These are phyloP conservation scores for Suillus discolor DNA, from an alignment of 768 basidiomycete species.

Conservation along the genomic window DNA sequence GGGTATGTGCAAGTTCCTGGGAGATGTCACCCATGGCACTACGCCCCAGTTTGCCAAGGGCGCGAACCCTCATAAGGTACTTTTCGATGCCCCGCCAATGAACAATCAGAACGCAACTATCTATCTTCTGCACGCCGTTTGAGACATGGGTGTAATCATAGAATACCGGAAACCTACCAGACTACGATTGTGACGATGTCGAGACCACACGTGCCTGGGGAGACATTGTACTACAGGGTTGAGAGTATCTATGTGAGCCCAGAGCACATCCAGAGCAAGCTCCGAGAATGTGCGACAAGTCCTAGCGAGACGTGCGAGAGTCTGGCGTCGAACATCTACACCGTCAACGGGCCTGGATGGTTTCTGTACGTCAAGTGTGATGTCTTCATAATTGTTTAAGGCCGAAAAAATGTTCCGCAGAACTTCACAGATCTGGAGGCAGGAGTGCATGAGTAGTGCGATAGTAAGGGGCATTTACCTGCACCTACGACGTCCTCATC, in stretches of 20 bases:
- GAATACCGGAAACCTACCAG: not conserved
- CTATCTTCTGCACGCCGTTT: not conserved
- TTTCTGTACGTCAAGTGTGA: not conserved
- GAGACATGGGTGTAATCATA: not conserved
- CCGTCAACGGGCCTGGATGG: not conserved
- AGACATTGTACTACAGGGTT: not conserved
- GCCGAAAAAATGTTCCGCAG: not conserved
- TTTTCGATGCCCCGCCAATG: not conserved
- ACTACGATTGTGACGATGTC: not conserved
- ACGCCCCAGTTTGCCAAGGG: not conserved
- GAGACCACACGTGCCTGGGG: not conserved
- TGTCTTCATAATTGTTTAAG: not conserved
- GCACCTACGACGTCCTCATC: not conserved
- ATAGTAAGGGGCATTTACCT: not conserved
- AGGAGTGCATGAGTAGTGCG: not conserved
- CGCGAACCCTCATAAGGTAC: not conserved
- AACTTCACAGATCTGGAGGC: not conserved
- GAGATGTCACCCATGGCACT: not conserved
- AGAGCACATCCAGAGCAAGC: not conserved
- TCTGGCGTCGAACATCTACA: not conserved
- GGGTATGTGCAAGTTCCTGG: not conserved
- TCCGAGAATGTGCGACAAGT: conserved; percentile 4
- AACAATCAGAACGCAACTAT: not conserved
- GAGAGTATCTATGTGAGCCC: not conserved
- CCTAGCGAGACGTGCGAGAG: not conserved